These are phyloP conservation scores for Halenospora varia DNA, from an alignment of 495 filamentous ascomycete genomes.

Conservation along the genomic window DNA sequence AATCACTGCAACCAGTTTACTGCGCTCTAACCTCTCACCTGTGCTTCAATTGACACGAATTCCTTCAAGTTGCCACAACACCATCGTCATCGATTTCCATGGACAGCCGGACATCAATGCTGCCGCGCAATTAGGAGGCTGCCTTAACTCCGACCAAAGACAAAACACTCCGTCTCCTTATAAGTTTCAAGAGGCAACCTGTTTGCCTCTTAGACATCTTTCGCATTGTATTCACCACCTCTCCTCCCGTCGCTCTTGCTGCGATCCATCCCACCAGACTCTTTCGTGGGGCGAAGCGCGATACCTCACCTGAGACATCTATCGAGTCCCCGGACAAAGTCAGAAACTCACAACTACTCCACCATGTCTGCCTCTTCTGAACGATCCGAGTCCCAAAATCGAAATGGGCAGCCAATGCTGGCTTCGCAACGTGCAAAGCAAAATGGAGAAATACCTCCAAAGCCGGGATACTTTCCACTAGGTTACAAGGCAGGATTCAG, in stretches of 20 bases:
- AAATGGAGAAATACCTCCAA: conserved; percentile 21
- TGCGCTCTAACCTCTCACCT: not conserved
- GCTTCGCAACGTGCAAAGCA: conserved; percentile 48
- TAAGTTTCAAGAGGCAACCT: conserved; percentile 14
- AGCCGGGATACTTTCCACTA: conserved; percentile 64
- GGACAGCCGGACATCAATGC: not conserved
- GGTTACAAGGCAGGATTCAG: conserved; percentile 86
- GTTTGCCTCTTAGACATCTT: conserved; percentile 14
- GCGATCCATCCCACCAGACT: conserved; percentile 22
- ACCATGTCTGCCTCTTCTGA: conserved; percentile 35
- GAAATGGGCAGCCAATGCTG: conserved; percentile 43
- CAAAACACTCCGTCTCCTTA: not conserved
- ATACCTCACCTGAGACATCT: conserved; percentile 19
- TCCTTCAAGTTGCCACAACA: not conserved
- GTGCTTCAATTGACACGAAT: not conserved
- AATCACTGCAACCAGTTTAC: not conserved
- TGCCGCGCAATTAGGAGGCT: conserved; percentile 8
- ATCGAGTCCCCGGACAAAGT: conserved; percentile 6
- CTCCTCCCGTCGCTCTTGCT: conserved; percentile 23
- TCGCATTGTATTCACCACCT: conserved; percentile 21
- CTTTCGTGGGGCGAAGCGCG: conserved; percentile 14
- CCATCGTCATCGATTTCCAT: conserved; percentile 13
- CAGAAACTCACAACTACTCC: conserved; percentile 17
- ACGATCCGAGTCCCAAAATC: conserved; percentile 28
- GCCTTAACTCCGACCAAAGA: conserved; percentile 14